Percentiles rank a stretch among this genome's conserved stretches.
Conservation (phyloP, 2,329 filamentous ascomycete species). For the Trichoderma sp. region DNA sequence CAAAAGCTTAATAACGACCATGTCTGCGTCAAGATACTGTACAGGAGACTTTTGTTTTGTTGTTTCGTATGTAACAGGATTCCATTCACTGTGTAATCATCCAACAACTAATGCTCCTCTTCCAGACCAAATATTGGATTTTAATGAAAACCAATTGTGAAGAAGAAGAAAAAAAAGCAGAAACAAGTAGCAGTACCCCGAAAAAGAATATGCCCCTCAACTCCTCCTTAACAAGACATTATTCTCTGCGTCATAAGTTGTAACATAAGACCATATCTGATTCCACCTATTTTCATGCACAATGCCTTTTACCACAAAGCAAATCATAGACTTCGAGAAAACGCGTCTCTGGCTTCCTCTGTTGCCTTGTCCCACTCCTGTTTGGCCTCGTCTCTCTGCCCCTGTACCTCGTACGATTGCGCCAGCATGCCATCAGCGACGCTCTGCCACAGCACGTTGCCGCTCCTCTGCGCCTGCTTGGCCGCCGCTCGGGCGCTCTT, state of each 20-base stretch:
- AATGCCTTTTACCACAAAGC: background rate
- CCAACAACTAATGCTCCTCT: background rate
- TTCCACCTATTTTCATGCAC: background rate
- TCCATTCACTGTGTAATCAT: slow-evolving; percentile 28
- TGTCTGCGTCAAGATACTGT: slow-evolving; percentile 35
- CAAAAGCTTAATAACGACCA: slow-evolving; percentile 29
- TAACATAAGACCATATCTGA: slow-evolving; percentile 1
- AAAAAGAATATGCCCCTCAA: slow-evolving; percentile 29
- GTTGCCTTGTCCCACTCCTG: slow-evolving; percentile 48
- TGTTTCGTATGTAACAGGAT: slow-evolving; percentile 29
- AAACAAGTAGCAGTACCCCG: slow-evolving; percentile 23
- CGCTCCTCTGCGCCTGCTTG: slow-evolving; percentile 69
- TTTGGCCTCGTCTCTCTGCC: slow-evolving; percentile 55
- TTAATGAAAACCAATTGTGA: slow-evolving; percentile 11
- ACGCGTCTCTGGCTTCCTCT: slow-evolving; percentile 49
- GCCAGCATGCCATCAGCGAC: slow-evolving; percentile 80
- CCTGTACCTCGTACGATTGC: slow-evolving; percentile 73
- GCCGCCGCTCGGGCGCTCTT: slow-evolving; percentile 74
- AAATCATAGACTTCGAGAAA: slow-evolving; percentile 41
- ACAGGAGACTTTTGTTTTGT: slow-evolving; percentile 30
- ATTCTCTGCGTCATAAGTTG: background rate
- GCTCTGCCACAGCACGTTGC: slow-evolving; percentile 76
- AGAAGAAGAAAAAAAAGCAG: slow-evolving; percentile 19
- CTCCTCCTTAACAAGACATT: slow-evolving; percentile 30
- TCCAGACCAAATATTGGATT: slow-evolving; percentile 9